Evolutionary conservation across 345 rosid genomes (phyloP), one percentile per base, ranked within the genome.

Genomic region (Corymbia maculata): DNA sequence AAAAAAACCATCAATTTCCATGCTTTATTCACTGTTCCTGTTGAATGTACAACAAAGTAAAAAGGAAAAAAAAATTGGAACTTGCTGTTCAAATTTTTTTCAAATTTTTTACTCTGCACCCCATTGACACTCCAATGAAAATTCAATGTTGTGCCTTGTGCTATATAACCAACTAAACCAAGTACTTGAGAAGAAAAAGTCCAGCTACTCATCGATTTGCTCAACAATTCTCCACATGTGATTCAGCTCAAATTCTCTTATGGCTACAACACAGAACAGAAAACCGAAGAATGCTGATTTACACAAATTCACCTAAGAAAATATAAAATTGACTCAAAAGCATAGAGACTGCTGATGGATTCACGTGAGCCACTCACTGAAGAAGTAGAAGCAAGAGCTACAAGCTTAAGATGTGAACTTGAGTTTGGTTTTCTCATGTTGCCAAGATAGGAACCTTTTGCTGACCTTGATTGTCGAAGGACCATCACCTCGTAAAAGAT

Each of bases 361-460:
- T 44, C 52, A 61, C 87, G 55, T 50, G 90, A 59, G 80, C 88
- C 88, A 52, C 86, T 87, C 32, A 66, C 44, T 6, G 90, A 86
- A 61, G 90, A 59, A 13, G 88, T 57, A 28, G 89, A 88, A 68
- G 90, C 88, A 86, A 70, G 85, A 86, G 88, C 85, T 50, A 68
- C 70, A 30, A 88, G 49, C 88, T 66, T 47, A 7, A 51, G 86
- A 51, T 53, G 7, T 52, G 86, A 85, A 49, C 28, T n/a, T 9
- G 45, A 30, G 59, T 17, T 52, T 30, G 47, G n/a, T 30, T 85
- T 36, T 44, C 55, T 11, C 79, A 19, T 32, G 22, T 59, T 85
- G 86, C 87, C 75, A 88, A 64, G 87, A 24, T 10, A 13, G 51
- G 87, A 88, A 32, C 61, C 85, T 79, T 52, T 42, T 59, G 79